These are phyloP conservation scores for Raffaelea ambrosiae DNA, from an alignment of 2,329 filamentous ascomycete genomes.

Conservation along the genomic window DNA sequence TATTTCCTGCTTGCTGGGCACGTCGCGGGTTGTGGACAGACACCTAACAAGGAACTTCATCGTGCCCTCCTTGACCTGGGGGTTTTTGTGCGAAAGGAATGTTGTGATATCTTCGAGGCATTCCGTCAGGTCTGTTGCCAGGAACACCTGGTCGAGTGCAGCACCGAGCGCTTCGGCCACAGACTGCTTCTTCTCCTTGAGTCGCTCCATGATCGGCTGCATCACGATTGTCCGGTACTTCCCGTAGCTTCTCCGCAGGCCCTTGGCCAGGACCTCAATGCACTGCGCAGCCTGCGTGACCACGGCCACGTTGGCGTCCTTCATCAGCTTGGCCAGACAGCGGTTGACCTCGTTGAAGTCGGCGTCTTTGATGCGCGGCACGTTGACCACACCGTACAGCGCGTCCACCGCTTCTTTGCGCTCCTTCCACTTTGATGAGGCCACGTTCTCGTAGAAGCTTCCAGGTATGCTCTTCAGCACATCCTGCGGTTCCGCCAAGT, in stretches of 20 bases:
- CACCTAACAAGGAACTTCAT: conserved; percentile 89
- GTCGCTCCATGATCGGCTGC: conserved; percentile 82
- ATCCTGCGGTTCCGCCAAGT: conserved; percentile 80
- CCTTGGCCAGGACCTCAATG: conserved; percentile 81
- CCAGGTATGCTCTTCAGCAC: conserved; percentile 72
- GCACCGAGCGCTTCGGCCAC: conserved; percentile 82
- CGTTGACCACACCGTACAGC: conserved; percentile 66
- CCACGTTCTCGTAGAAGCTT: conserved; percentile 74
- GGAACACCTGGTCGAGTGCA: conserved; percentile 65
- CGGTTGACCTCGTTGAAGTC: conserved; percentile 79
- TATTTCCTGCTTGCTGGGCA: conserved; percentile 77
- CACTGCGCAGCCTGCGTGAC: conserved; percentile 90
- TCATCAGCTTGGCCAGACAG: conserved; percentile 91
- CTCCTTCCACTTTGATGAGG: conserved; percentile 96
- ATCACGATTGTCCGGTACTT: conserved; percentile 78
- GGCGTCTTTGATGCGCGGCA: conserved; percentile 85
- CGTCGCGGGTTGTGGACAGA: conserved; percentile 71
- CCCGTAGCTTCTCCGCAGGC: conserved; percentile 66
- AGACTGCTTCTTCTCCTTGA: conserved; percentile 93
- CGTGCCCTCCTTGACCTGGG: conserved; percentile 92
- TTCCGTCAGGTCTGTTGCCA: conserved; percentile 64
- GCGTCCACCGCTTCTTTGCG: conserved; percentile 89
- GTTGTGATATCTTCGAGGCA: conserved; percentile 86
- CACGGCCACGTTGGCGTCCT: conserved; percentile 94
- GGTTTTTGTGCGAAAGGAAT: conserved; percentile 88